Base-by-base conservation (phyloP, 345 rosid species). In the Eucalyptus cladocalyx region DNA sequence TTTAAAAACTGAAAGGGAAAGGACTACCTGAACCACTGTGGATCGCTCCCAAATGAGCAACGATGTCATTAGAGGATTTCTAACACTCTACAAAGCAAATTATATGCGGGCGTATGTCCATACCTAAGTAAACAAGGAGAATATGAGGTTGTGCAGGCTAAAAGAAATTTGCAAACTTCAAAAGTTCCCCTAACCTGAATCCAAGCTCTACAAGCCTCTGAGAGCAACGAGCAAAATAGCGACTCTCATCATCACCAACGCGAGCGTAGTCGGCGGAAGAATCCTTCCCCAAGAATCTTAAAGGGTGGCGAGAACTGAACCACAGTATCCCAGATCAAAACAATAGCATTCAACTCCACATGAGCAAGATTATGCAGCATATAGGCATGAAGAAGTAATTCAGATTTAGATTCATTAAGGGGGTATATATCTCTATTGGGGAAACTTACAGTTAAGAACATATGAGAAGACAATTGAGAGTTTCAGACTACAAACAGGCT, bases 351-450 rank as follows among this genome's bases (percentile, higher is more conserved):
- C 9, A 95, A 95, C 95, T 96, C 99, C 83, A 96, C 94, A 89
- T 96, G 98, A 80, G 98, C 98, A 43, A 97, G 96, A 88, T 93
- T 94, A 87, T 97, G 99, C 87, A 97, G 98, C 98, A 95, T 93
- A 86, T 93, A 94, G 85, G 98, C 99, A 92, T 95, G 94, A 30
- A 95, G 96, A 87, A 95, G 99, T 90, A 97, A 91, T 16, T 91
- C 90, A 9, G 97, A 96, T 80, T 94, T 93, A 9, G 97, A 96
- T 80, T 94, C 93, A 89, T 94, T 95, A 28, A 96, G 96, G 58
- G 92, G 90, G 1, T 94, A 95, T 88, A 95, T 94, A 89, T 97
- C 93, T 89, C 91, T 88, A 93, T 95, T 3, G 98, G 95, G 4
- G 98, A 93, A 87, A 96, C 97, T 95, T 94, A 87, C 4, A 89